Conservation (phyloP, 1,284 basidiomycete species). For the Ustilago vetiveriae region DNA sequence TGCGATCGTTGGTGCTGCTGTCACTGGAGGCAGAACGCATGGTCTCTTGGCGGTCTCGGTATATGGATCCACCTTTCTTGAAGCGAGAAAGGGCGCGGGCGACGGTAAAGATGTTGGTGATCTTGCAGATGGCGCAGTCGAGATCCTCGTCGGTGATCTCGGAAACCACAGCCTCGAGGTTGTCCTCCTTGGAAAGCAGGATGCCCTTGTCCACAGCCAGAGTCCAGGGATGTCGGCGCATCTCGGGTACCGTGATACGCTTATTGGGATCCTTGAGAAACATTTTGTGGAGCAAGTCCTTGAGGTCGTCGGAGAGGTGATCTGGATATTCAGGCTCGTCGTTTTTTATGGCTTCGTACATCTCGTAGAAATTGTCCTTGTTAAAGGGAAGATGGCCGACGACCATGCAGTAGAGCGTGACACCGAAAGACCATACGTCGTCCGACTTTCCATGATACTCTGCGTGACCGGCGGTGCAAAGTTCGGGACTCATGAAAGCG, state of each 20-base stretch:
- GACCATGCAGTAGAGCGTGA: conserved; percentile 72
- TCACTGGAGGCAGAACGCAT: conserved; percentile 21
- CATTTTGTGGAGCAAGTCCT: conserved; percentile 53
- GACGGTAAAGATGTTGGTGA: conserved; percentile 64
- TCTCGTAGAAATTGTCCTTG: conserved; percentile 69
- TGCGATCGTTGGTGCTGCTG: conserved; percentile 22
- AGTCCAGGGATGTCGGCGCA: conserved; percentile 61
- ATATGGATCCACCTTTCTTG: conserved; percentile 50
- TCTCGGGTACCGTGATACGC: conserved; percentile 54
- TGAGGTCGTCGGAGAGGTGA: conserved; percentile 44
- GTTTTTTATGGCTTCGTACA: conserved; percentile 70
- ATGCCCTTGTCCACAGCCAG: conserved; percentile 32
- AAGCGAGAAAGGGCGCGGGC: conserved; percentile 65
- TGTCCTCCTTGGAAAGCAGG: conserved; percentile 52
- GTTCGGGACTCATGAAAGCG: conserved; percentile 72
- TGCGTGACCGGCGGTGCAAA: conserved; percentile 58
- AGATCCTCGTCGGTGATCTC: conserved; percentile 66
- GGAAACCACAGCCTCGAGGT: conserved; percentile 47
- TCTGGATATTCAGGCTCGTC: conserved; percentile 61
- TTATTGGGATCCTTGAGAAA: conserved; percentile 56
- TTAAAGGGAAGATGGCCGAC: conserved; percentile 71
- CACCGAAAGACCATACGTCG: conserved; percentile 72
- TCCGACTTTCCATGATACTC: conserved; percentile 70
- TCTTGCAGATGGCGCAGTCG: conserved; percentile 61
- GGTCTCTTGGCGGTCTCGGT: conserved; percentile 21